Conservation (phyloP, 2,329 filamentous ascomycete genomes). For the Microsporum ferrugineum region DNA sequence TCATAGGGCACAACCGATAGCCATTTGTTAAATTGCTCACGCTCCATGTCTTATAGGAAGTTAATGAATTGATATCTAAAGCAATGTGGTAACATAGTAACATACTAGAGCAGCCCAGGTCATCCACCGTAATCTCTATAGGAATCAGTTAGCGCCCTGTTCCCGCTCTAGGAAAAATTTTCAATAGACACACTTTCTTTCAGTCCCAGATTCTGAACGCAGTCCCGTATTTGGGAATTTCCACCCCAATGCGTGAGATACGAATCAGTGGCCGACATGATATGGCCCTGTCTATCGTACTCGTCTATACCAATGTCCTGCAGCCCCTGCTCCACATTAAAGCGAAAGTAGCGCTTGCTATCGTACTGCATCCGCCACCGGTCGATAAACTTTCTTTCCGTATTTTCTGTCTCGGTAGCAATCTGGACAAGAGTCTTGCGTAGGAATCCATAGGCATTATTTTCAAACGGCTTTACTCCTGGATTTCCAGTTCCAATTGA, state of each 20-base stretch:
- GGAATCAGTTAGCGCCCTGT: neutral
- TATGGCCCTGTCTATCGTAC: constrained; percentile 10
- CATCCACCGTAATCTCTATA: no score
- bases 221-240: constrained; percentile 15
- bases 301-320: constrained; percentile 19
- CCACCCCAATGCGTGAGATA: constrained; percentile 17
- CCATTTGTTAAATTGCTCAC: no score
- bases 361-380: constrained; percentile 19
- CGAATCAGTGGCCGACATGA: constrained; percentile 18
- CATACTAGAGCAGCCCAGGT: no score
- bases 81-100: no score
- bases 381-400: constrained; percentile 18
- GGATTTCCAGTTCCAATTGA: constrained; percentile 23
- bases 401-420: constrained; percentile 19
- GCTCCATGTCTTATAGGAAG: no score
- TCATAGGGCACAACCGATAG: no score
- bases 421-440: neutral
- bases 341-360: constrained; percentile 18
- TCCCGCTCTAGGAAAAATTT: constrained; percentile 1
- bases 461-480: constrained; percentile 16
- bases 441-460: constrained; percentile 13
- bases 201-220: constrained; percentile 16
- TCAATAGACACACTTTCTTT: constrained; percentile 19
- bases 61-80: no score
- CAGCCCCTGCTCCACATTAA: constrained; percentile 22